Conservation (phyloP, 2,329 filamentous ascomycete species). For the Plectosphaerella cucumerina region DNA sequence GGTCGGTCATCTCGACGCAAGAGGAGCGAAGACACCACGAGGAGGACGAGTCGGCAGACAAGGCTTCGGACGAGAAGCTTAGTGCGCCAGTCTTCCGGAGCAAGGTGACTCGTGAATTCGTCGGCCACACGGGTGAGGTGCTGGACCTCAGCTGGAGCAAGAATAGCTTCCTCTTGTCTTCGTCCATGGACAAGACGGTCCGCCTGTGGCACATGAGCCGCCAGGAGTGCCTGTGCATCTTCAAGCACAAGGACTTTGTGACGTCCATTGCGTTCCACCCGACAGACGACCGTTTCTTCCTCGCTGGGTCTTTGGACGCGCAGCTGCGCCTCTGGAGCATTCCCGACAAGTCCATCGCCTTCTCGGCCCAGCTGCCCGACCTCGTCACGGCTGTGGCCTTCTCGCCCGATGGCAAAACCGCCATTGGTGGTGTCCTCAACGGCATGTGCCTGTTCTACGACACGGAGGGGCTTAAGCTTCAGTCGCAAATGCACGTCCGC, state of each 20-base stretch:
- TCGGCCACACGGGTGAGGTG: slow-evolving; percentile 79
- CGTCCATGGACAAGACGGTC: slow-evolving; percentile 97
- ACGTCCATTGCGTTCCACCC: slow-evolving; percentile 95
- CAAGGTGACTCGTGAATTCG: slow-evolving; percentile 74
- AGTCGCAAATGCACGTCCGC: slow-evolving; percentile 87
- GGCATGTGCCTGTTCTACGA: slow-evolving; percentile 89
- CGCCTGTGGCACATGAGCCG: slow-evolving; percentile 88
- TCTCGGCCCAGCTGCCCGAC: slow-evolving; percentile 70
- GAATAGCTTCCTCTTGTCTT: slow-evolving; percentile 94
- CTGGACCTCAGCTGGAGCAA: slow-evolving; percentile 97
- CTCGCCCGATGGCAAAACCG: slow-evolving; percentile 83
- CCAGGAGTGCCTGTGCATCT: slow-evolving; percentile 82
- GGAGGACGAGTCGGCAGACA: slow-evolving; percentile 53
- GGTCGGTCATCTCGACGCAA: slow-evolving; percentile 77
- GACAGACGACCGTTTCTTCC: slow-evolving; percentile 90
- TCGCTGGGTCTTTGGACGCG: slow-evolving; percentile 87
- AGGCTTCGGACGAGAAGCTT: slow-evolving; percentile 56
- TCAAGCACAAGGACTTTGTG: slow-evolving; percentile 92
- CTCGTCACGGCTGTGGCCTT: slow-evolving; percentile 94
- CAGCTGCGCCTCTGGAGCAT: slow-evolving; percentile 94
- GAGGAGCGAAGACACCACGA: slow-evolving; percentile 76
- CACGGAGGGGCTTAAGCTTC: slow-evolving; percentile 80
- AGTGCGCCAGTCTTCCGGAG: slow-evolving; percentile 87
- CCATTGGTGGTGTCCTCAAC: slow-evolving; percentile 82
- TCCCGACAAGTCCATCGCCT: slow-evolving; percentile 90